Base-by-base conservation (phyloP, 1,284 basidiomycete species). In the Stygiomarasmius scandens region DNA sequence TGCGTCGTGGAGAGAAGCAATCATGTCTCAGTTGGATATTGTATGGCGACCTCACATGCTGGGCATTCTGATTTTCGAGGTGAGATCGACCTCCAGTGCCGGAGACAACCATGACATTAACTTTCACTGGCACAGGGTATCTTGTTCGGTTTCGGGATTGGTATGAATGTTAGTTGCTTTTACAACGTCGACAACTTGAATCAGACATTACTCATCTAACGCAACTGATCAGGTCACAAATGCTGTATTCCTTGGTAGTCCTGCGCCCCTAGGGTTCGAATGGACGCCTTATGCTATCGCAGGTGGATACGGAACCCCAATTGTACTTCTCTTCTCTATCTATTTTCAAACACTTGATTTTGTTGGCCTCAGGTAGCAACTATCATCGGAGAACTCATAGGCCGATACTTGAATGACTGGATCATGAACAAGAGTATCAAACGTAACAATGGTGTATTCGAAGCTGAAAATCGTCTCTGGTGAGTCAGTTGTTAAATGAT, bases 221-320 rank as follows among this genome's bases (percentile, higher is more conserved):
- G n/a, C n/a, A n/a, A n/a, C n/a, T n/a, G n/a, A n/a, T n/a, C n/a
- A 88, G 86, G 80, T 81, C 2, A 92, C 90, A 3, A 87, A 86
- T 52, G 85, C 82, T 0, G 86, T 90, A 6, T 89, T 90, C 72
- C 71, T 90, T 16, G 84, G 81, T 1, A 74, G 73, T 0, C 85
- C 86, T 0, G 69, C 74, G 0, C 85, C 85, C 0, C 68, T 78
- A 11, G 87, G 89, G 0, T 89, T 81, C 60, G 86, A 82, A 1
- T 83, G 85, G 66, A 76, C 68, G 49, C 74, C 74, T 57, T 77
- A 79, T 64, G 77, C 74, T 16, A 78, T 85, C 52, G 79, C 85
- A 20, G 86, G 83, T 38, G 70, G 69, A 19, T 89, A 89, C 65
- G 84, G 76, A 11, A 87, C 87, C 9, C 86, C 87, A 1, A 85